Percentiles rank a stretch among this genome's conserved stretches.
Conservation (phyloP, 179 eudicot species). For the Vitellaria paradoxa region DNA sequence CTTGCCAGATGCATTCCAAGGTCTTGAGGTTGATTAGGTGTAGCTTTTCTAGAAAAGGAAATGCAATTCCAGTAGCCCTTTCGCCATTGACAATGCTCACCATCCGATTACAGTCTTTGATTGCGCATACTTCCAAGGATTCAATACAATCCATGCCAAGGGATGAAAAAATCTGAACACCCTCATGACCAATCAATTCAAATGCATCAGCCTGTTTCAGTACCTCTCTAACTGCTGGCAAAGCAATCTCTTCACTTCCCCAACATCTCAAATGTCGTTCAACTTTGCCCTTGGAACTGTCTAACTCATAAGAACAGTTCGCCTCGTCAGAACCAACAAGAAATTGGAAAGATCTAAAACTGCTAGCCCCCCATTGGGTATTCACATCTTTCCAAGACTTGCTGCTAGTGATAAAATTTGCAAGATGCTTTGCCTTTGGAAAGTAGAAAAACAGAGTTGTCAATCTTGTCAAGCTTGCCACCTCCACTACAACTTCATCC, state of each 20-base stretch:
- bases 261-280: conserved; percentile 20
- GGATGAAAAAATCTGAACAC: conserved; percentile 14
- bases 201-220: conserved; percentile 24
- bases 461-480: conserved; percentile 18
- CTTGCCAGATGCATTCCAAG: conserved; percentile 2
- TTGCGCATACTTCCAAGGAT: conserved; percentile 24
- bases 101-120: conserved; percentile 22
- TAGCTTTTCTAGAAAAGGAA: conserved; percentile 24
- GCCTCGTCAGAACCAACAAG: conserved; percentile 12
- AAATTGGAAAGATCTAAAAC: conserved; percentile 29
- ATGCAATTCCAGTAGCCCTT: neutral
- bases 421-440: conserved; percentile 16
- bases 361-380: neutral
- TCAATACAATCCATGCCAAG: conserved; percentile 24
- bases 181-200: conserved; percentile 24
- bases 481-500: conserved; percentile 12
- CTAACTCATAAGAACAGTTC: conserved; percentile 4
- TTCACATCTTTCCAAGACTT: neutral
- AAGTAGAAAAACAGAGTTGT: conserved; percentile 27
- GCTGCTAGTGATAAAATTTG: conserved; percentile 11
- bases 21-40: conserved; percentile 11
- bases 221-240: conserved; percentile 20
- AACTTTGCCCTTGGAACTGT: conserved; percentile 15
- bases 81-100: conserved; percentile 1
- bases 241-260: conserved; percentile 15